Evolutionary conservation across 768 basidiomycete genomes (phyloP).

Genomic region (Russula vinacea): DNA sequence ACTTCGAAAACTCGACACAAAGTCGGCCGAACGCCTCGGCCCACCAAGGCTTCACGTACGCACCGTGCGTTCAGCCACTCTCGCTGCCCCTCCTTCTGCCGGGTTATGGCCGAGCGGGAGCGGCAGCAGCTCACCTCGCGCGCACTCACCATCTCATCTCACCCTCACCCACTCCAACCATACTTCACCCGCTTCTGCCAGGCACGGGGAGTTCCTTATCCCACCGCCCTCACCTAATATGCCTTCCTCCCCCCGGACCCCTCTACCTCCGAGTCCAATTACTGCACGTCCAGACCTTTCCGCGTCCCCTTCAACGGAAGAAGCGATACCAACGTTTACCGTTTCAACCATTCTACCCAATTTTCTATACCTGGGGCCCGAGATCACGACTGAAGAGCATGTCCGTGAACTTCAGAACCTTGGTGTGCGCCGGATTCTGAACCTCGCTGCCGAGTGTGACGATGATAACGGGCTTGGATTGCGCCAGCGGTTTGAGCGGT

Average conservation of each 20-base stretch:
- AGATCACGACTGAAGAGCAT: slow-evolving; percentile 70
- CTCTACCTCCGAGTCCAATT: slow-evolving; percentile 52
- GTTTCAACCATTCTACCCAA: slow-evolving; percentile 89
- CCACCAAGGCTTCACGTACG: slow-evolving; percentile 61
- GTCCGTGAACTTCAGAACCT: slow-evolving; percentile 67
- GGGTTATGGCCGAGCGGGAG: slow-evolving; percentile 19
- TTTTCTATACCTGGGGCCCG: slow-evolving; percentile 90
- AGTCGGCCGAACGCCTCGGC: slow-evolving; percentile 50
- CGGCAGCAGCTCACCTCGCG: slow-evolving; percentile 30
- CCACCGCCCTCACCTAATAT: slow-evolving; percentile 36
- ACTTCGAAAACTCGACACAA: slow-evolving; percentile 60
- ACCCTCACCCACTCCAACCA: slow-evolving; percentile 58
- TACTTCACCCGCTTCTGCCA: slow-evolving; percentile 53
- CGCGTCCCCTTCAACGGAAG: slow-evolving; percentile 58
- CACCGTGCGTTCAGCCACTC: slow-evolving; percentile 58
- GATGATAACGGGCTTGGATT: slow-evolving; percentile 72
- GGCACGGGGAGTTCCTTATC: slow-evolving; percentile 41
- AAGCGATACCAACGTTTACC: slow-evolving; percentile 63
- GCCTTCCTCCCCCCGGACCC: slow-evolving; percentile 41
- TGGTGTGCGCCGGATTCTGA: slow-evolving; percentile 85
- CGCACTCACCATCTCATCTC: slow-evolving; percentile 58
- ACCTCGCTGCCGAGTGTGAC: slow-evolving; percentile 89
- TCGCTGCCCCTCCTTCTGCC: slow-evolving; percentile 48
- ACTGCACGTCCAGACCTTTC: slow-evolving; percentile 64
- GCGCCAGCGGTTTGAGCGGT: slow-evolving; percentile 72